Base-by-base conservation (phyloP, 768 basidiomycete genomes). In the Podaxis rugospora region DNA sequence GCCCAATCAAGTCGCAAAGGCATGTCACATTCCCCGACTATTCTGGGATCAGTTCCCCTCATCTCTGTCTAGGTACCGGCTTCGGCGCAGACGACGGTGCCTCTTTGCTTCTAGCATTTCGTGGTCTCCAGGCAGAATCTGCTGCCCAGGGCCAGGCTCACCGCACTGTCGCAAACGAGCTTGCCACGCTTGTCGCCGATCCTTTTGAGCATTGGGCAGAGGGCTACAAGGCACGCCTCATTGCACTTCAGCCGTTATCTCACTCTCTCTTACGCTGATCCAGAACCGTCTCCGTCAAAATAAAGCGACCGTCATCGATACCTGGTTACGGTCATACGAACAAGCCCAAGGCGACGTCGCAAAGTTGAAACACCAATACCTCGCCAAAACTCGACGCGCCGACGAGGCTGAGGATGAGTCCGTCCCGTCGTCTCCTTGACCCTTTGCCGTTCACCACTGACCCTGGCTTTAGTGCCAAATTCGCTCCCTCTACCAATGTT, bases 341-440 rank as follows among this genome's bases (percentile, higher is more conserved):
- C 80, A 86, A 42, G 80, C 84, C 0, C 83, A 88, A 25, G 78
- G 72, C 21, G 87, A 90, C 56, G 89, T 92, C 4, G 70, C 78
- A 46, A 89, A 88, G 72, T 74, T 94, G 64, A 93, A 91, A 74
- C 81, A 87, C 55, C 79, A 84, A 57, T 96, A 96, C 69, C 71
- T 92, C 10, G 73, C 80, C 35, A 96, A 94, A 72, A 87, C 84
- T 0, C 84, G 92, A 57, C 83, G 84, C 42, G 94, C 95, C 14
- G 95, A 97, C 66, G 95, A 97, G 69, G 88, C 89, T 6, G 93
- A 93, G 70, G 95, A 97, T 70, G 94, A 96, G 95, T 96, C 73
- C 68, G 93, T 79, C 32, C 78, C 35, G 55, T 40, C 59, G 59
- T 67, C 53, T 49, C 35, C 69, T 27, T 65, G 39, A 40, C 40